Conservation (phyloP, 1,284 basidiomycete species). For the Uromyces viciae-fabae region DNA sequence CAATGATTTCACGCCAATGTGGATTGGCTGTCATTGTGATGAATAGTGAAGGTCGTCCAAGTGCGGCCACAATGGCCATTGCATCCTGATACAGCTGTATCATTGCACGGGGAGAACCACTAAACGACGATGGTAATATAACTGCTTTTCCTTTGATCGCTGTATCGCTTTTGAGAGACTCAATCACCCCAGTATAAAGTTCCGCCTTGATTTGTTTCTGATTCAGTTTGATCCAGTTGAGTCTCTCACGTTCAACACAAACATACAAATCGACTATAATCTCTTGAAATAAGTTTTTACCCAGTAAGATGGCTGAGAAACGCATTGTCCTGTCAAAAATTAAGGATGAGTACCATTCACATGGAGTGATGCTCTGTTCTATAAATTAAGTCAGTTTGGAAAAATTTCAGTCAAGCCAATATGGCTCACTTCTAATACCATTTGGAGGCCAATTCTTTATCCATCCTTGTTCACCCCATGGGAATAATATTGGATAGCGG, state of each 20-base stretch:
- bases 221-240: slow-evolving; percentile 53
- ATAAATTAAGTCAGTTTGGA: background rate
- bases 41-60: background rate
- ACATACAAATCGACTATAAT: slow-evolving; percentile 56
- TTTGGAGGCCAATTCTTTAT: no score
- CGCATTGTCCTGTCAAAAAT: background rate
- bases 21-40: slow-evolving; percentile 35
- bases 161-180: background rate
- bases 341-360: background rate
- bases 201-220: slow-evolving; percentile 50
- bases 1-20: background rate
- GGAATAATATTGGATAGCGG: slow-evolving; percentile 14
- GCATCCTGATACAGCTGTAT: slow-evolving; percentile 8
- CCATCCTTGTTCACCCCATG: background rate
- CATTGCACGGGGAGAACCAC: background rate
- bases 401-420: background rate
- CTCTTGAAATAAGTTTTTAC: slow-evolving; percentile 56
- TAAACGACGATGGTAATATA: background rate
- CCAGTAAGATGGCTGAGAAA: background rate
- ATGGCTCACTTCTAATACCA: background rate
- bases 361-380: background rate
- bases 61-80: background rate
- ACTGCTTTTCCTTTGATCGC: background rate
- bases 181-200: background rate
- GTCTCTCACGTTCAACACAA: slow-evolving; percentile 50